A percentile compares a stretch with the other conserved stretches of the same genome.
Conservation (phyloP, 139 green algal genomes). For the Spirogloea muscicola region DNA sequence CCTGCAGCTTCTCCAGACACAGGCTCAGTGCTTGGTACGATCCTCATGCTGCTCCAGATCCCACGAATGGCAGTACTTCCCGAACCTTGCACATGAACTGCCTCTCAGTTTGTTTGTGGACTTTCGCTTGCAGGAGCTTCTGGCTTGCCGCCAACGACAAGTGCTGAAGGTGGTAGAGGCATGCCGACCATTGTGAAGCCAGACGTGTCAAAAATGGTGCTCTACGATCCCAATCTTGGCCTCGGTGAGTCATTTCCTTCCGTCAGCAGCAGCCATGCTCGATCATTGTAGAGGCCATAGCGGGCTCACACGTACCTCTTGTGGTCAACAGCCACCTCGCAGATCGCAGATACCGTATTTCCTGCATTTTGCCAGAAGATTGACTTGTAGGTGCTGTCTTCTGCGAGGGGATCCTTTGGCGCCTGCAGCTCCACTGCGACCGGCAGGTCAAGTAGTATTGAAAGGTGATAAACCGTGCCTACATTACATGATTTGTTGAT, state of each 20-base stretch:
- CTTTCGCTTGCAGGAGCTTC: background rate
- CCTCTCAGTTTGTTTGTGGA: background rate
- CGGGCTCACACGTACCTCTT: background rate
- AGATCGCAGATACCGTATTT: slow-evolving; percentile 1
- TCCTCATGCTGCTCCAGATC: background rate
- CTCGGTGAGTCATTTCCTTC: background rate
- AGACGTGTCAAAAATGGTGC: slow-evolving; percentile 14
- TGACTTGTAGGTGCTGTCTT: background rate
- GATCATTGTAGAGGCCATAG: too few relatives aligned
- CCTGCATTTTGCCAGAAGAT: background rate
- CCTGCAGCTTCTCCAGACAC: background rate
- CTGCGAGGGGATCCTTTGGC: background rate
- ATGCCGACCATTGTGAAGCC: slow-evolving; percentile 14
- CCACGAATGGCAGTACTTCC: background rate
- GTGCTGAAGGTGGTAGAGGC: too few relatives aligned
- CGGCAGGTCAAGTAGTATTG: too few relatives aligned
- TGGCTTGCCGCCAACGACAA: background rate
- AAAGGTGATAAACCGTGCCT: too few relatives aligned
- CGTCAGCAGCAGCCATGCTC: too few relatives aligned
- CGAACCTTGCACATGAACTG: too few relatives aligned
- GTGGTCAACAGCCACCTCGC: background rate
- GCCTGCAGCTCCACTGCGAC: background rate
- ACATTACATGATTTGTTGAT: too few relatives aligned
- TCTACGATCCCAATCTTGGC: slow-evolving; percentile 20
- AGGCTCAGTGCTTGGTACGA: background rate